Evolutionary conservation across 1,284 basidiomycete genomes (phyloP).

Genomic region (Exobasidium rhododendri): DNA sequence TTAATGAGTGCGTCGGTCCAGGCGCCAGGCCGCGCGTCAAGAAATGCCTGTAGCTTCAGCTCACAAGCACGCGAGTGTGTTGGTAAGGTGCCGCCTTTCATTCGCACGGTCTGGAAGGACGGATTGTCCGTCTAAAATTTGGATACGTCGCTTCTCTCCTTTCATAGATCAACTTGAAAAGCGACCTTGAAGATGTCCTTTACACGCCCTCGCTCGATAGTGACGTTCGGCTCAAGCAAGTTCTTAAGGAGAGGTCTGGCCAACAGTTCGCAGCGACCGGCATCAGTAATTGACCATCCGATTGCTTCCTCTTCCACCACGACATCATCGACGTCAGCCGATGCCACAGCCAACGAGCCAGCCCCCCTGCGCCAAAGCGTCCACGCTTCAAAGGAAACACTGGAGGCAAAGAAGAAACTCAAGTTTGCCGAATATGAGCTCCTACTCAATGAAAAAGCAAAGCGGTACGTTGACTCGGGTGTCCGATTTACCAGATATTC

Average conservation of each 20-base stretch:
- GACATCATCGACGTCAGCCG: background rate
- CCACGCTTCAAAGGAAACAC: background rate
- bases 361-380: background rate
- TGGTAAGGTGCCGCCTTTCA: background rate
- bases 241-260: background rate
- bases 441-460: slow-evolving; percentile 46
- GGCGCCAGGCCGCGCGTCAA: background rate
- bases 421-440: slow-evolving; percentile 45
- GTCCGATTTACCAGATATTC: background rate
- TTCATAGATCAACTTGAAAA: too few relatives aligned
- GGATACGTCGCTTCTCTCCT: too few relatives aligned
- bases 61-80: too few relatives aligned
- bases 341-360: background rate
- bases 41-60: too few relatives aligned
- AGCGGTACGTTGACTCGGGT: slow-evolving; percentile 9
- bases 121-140: too few relatives aligned
- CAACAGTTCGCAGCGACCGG: background rate
- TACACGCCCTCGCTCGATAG: background rate
- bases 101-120: too few relatives aligned
- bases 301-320: background rate
- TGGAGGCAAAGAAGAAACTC: slow-evolving; percentile 31
- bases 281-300: background rate
- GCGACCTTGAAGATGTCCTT: too few relatives aligned
- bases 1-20: too few relatives aligned
- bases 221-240: background rate